Base-by-base conservation (phyloP, 768 basidiomycete genomes). In the Hygrocybe punicea region DNA sequence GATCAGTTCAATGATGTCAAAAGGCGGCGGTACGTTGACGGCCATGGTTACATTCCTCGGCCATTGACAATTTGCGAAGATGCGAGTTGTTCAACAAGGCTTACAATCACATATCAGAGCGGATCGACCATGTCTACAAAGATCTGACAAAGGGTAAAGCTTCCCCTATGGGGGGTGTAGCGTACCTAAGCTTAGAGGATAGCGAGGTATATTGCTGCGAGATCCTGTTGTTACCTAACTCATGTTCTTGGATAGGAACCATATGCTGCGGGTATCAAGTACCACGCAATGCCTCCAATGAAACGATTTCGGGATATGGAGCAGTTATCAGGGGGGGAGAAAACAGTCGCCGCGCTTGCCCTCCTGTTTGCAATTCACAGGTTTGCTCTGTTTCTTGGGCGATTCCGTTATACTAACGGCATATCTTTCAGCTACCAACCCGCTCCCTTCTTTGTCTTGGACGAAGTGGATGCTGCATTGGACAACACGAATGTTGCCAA, bases 261-360 rank as follows among this genome's bases (percentile, higher is more conserved):
- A 1, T 93, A 93, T 61, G 78, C 77, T 19, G 85, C 83, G 36
- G 93, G 97, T 53, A 92, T 99, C 76, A 98, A 97, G 71, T 98
- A 98, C 69, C 96, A 98, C 67, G 95, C 96, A 1, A 99, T 98
- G 97, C 97, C 97, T 0, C 97, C 97, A 1, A 96, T 98, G 88
- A 99, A 99, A 70, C 89, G 94, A 2, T 98, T 98, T 81, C 83
- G 95, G 59, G 97, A 98, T 68, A 98, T 98, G 95, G 95, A 98
- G 58, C 96, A 98, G 69, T 78, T 98, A 13, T 98, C 95, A 0
- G 97, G 96, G 53, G 97, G 96, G 19, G 97, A 99, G 70, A 98
- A 98, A 77, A 98, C 97, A 0, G 95, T 98, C 48, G 97, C 97
- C 6, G 96, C 96, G 5, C 76, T 98, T n/a, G 96, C 96, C 1